These are phyloP conservation scores for Monosporascus sp. DNA, from an alignment of 2,329 filamentous ascomycete species.

Conservation along the genomic window DNA sequence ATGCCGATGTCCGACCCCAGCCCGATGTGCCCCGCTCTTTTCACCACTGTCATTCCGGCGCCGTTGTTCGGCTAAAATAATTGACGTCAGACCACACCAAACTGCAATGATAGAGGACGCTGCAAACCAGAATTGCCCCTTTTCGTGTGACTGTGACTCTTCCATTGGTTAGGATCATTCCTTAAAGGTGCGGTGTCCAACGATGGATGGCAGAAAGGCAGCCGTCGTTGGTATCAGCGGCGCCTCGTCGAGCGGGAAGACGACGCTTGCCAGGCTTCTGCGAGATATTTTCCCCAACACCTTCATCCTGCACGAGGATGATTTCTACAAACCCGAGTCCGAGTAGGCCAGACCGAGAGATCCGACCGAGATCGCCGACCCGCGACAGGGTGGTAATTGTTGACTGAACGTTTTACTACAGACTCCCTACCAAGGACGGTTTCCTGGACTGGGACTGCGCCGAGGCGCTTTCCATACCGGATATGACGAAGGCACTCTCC, in stretches of 20 bases:
- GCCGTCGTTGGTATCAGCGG: conserved; percentile 80
- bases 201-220: conserved; percentile 34
- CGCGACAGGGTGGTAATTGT: background rate
- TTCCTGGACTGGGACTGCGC: conserved; percentile 91
- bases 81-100: background rate
- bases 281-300: conserved; percentile 72
- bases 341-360: conserved; percentile 43
- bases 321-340: conserved; percentile 83
- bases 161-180: too few relatives aligned
- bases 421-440: conserved; percentile 51
- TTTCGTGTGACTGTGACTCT: too few relatives aligned
- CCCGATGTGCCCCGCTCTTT: background rate
- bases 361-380: background rate
- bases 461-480: conserved; percentile 67
- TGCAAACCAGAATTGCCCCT: too few relatives aligned
- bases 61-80: background rate
- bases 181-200: background rate
- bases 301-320: conserved; percentile 90
- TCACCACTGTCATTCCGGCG: background rate
- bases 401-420: conserved; percentile 20
- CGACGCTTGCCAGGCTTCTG: conserved; percentile 80
- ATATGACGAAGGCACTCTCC: conserved; percentile 60
- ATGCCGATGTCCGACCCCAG: background rate
- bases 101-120: background rate
- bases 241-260: conserved; percentile 91